Conservation (phyloP, 2,329 filamentous ascomycete species). For the Ceratocystis huliohia region DNA sequence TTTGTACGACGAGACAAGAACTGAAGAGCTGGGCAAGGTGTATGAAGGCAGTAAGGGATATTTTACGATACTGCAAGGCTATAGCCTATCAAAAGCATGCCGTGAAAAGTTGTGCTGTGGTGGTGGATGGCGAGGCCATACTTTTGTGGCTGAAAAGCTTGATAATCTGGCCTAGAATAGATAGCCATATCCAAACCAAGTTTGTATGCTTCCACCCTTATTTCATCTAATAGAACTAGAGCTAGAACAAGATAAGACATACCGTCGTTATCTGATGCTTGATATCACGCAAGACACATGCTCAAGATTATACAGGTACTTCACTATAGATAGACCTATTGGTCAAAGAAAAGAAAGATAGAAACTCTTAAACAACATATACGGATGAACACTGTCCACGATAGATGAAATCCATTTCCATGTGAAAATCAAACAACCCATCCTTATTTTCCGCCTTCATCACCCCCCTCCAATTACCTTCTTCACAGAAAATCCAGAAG, state of each 20-base stretch:
- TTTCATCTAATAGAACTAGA: not conserved
- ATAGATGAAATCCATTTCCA: constrained; percentile 16
- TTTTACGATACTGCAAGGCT: not conserved
- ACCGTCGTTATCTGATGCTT: too few species aligned
- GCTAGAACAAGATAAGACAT: not conserved
- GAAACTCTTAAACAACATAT: not conserved
- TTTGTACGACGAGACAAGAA: too few species aligned
- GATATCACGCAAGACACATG: not conserved
- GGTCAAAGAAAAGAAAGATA: not conserved
- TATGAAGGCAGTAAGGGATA: not conserved
- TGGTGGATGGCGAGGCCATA: too few species aligned
- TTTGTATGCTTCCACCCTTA: not conserved
- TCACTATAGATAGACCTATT: not conserved
- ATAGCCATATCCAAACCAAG: not conserved
- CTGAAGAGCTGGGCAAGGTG: too few species aligned
- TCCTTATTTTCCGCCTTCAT: not conserved
- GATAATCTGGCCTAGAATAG: not conserved
- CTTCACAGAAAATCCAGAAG: not conserved
- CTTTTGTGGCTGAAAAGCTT: too few species aligned
- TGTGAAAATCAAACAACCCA: not conserved
- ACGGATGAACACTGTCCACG: constrained; percentile 12
- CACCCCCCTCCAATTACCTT: not conserved
- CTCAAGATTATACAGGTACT: not conserved
- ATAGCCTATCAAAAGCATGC: too few species aligned
- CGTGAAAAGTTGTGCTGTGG: too few species aligned